Evolutionary conservation across 116 monocot genomes (phyloP).

Genomic region (Phalaenopsis hybrid): DNA sequence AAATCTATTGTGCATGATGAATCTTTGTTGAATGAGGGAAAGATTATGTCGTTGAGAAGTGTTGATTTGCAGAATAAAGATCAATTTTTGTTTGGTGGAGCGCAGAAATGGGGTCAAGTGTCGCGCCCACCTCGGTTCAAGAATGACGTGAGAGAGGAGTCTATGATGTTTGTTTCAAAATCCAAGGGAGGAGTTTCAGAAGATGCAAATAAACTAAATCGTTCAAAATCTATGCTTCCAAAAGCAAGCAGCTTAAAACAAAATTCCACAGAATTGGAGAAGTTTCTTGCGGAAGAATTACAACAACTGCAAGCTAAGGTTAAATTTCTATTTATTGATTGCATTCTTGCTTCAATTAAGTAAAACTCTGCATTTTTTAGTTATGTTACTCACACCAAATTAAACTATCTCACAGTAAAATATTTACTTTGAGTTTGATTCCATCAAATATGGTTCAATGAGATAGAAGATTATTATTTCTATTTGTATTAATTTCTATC

Average conservation of each 20-base stretch:
- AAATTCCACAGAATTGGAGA: constrained; percentile 37
- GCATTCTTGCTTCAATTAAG: background rate
- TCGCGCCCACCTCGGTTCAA: constrained; percentile 54
- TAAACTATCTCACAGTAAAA: background rate
- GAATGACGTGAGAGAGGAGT: constrained; percentile 13
- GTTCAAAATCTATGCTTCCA: constrained; percentile 11
- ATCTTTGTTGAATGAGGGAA: constrained; percentile 16
- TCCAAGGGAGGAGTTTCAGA: constrained; percentile 15
- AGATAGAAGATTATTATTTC: background rate
- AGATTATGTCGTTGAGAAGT: constrained; percentile 5
- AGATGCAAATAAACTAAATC: constrained; percentile 5
- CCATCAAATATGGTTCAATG: background rate
- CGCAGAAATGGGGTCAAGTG: constrained; percentile 73
- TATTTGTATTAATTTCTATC: background rate
- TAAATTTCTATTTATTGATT: constrained; percentile 11
- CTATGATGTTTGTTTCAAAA: constrained; percentile 5
- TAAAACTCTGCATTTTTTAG: background rate
- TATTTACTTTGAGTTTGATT: background rate
- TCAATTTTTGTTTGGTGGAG: background rate
- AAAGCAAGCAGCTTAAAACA: constrained; percentile 20
- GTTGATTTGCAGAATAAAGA: constrained; percentile 6
- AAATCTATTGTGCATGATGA: constrained; percentile 21
- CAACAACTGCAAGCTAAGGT: constrained; percentile 51
- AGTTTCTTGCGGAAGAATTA: constrained; percentile 53
- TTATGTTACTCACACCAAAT: background rate